Evolutionary conservation across 169 alveolate genomes (phyloP).

Genomic region (Perkinsus chesapeaki): DNA sequence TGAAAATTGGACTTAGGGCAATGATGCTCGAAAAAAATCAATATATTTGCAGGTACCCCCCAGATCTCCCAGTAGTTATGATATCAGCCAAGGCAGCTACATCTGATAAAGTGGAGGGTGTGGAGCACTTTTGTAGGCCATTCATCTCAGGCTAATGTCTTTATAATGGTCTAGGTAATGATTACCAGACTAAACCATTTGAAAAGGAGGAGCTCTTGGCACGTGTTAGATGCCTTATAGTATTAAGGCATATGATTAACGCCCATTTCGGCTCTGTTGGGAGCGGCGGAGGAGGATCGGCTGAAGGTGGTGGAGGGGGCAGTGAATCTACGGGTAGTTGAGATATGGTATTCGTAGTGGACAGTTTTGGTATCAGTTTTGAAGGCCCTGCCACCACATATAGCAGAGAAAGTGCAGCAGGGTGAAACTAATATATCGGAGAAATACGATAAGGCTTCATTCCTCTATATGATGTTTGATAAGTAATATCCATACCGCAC

Average conservation of each 20-base stretch:
- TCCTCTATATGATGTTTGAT: neutral
- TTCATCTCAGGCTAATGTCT: no score
- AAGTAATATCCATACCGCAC: neutral
- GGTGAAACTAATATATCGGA: neutral
- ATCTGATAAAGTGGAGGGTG: neutral
- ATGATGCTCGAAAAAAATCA: no score
- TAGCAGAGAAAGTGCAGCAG: neutral
- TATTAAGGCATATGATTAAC: neutral
- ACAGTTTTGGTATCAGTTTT: neutral
- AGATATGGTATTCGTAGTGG: neutral
- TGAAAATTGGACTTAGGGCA: no score
- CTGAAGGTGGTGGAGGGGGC: neutral
- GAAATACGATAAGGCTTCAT: neutral
- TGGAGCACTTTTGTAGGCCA: neutral
- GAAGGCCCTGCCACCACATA: neutral
- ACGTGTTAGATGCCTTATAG: neutral
- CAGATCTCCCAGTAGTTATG: neutral
- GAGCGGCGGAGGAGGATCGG: neutral
- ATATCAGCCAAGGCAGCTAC: neutral
- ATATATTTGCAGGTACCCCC: neutral
- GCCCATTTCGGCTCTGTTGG: neutral
- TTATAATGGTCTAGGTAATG: no score
- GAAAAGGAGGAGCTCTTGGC: neutral
- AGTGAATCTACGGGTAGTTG: neutral
- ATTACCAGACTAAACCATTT: neutral